Evolutionary conservation across 805 yeast genomes (phyloP).

Genomic region (Nakazawaea laoshanensis): DNA sequence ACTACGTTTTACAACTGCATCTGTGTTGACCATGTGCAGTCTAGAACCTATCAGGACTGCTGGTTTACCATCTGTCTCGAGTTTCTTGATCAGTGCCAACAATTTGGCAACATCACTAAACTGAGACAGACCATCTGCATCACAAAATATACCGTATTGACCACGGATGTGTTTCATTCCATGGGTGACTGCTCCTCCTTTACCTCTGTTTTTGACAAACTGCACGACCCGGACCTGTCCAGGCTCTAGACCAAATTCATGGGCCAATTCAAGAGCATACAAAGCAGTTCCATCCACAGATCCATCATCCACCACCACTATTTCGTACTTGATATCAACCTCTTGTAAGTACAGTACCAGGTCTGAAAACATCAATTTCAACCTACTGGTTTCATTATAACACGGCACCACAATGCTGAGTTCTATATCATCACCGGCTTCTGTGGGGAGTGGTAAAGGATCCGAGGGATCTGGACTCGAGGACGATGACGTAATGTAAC

Average conservation of each 20-base stretch:
- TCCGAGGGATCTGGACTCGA: constrained; percentile 22
- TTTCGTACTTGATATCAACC: constrained; percentile 47
- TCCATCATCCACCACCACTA: constrained; percentile 88
- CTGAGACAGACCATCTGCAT: constrained; percentile 93
- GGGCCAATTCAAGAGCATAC: constrained; percentile 60
- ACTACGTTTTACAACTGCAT: constrained; percentile 93
- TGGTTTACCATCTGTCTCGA: constrained; percentile 23
- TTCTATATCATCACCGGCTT: constrained; percentile 30
- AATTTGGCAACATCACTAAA: constrained; percentile 62
- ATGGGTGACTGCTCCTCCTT: constrained; percentile 95
- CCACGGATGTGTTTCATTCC: constrained; percentile 79
- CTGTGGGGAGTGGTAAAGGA: constrained; percentile 21
- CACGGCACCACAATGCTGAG: constrained; percentile 89
- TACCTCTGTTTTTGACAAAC: constrained; percentile 76
- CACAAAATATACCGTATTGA: constrained; percentile 73
- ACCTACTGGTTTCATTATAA: constrained; percentile 73
- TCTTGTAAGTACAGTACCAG: constrained; percentile 44
- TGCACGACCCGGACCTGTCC: constrained; percentile 64
- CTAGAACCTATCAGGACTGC: constrained; percentile 85
- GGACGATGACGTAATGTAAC: constrained; percentile 41
- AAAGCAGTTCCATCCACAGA: constrained; percentile 73
- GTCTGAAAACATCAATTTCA: constrained; percentile 66
- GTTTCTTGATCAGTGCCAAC: constrained; percentile 27
- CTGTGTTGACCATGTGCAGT: constrained; percentile 94
- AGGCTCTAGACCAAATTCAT: constrained; percentile 37